Evolutionary conservation across 2,329 filamentous ascomycete species (phyloP).

Genomic region (Phialemonium atrogriseum): DNA sequence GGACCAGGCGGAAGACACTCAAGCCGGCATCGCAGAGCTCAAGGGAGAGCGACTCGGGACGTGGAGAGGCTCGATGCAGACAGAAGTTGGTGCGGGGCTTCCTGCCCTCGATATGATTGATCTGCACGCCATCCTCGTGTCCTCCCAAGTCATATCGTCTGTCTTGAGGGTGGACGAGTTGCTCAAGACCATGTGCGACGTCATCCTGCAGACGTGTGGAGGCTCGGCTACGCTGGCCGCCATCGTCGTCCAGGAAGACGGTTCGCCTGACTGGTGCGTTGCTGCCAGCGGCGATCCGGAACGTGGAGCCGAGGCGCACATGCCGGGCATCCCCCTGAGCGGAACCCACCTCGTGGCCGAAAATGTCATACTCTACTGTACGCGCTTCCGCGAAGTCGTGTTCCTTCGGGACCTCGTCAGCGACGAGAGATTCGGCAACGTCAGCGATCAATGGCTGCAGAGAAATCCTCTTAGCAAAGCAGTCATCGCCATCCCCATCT

Average conservation of each 20-base stretch:
- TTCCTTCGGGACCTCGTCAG: conserved; percentile 66
- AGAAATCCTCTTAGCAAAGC: conserved; percentile 63
- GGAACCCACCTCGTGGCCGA: conserved; percentile 63
- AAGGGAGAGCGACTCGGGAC: conserved; percentile 52
- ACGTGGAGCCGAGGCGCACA: conserved; percentile 56
- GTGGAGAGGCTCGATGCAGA: conserved; percentile 54
- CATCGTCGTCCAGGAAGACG: conserved; percentile 64
- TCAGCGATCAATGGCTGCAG: conserved; percentile 59
- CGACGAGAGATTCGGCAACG: conserved; percentile 72
- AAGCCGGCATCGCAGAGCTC: conserved; percentile 35
- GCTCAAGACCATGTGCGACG: conserved; percentile 72
- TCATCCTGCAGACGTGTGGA: conserved; percentile 70
- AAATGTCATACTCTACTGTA: conserved; percentile 69
- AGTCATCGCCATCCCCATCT: conserved; percentile 73
- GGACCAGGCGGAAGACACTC: conserved; percentile 30
- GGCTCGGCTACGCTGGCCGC: conserved; percentile 62
- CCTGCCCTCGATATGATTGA: conserved; percentile 79
- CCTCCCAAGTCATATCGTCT: conserved; percentile 72
- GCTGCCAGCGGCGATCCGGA: conserved; percentile 68
- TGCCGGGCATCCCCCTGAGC: conserved; percentile 54
- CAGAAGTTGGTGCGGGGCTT: conserved; percentile 53
- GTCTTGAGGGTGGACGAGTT: conserved; percentile 68
- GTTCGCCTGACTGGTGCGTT: conserved; percentile 57
- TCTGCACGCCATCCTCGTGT: conserved; percentile 68
- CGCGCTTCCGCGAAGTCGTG: conserved; percentile 66